phyloP scores from a whole-genome alignment of 768 basidiomycete genomes.

The Auricularia auricula-judae region DNA sequence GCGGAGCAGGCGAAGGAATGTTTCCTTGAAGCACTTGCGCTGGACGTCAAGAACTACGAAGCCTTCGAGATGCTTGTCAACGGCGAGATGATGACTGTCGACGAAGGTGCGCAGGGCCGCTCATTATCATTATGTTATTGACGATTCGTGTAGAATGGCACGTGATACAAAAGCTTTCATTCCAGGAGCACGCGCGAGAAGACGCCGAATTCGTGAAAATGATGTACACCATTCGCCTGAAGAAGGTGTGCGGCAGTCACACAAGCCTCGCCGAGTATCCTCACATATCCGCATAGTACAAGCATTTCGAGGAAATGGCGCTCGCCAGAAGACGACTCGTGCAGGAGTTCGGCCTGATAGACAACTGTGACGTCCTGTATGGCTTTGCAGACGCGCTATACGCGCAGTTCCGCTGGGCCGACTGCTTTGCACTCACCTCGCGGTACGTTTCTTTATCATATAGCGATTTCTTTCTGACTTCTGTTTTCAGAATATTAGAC shows the following conservation, averaged over 20 bases:
- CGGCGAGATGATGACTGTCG: slow-evolving; percentile 91
- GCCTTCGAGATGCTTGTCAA: slow-evolving; percentile 83
- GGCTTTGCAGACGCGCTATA: slow-evolving; percentile 88
- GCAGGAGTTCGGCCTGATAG: slow-evolving; percentile 71
- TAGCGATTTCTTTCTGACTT: not conserved
- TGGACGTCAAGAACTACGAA: slow-evolving; percentile 97
- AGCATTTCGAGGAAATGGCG: slow-evolving; percentile 72
- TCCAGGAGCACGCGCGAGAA: slow-evolving; percentile 70
- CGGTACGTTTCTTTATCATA: slow-evolving; percentile 33
- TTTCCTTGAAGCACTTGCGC: slow-evolving; percentile 88
- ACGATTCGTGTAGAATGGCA: slow-evolving; percentile 71
- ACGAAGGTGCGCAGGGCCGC: slow-evolving; percentile 56
- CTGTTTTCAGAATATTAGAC: slow-evolving; percentile 60
- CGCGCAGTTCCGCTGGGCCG: slow-evolving; percentile 82
- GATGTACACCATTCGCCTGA: slow-evolving; percentile 83
- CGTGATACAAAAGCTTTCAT: slow-evolving; percentile 78
- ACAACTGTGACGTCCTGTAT: slow-evolving; percentile 88
- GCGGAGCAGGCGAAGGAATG: slow-evolving; percentile 86
- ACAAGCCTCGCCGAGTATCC: too few relatives aligned
- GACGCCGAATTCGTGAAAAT: slow-evolving; percentile 87
- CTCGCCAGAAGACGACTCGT: slow-evolving; percentile 68
- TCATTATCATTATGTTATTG: not conserved
- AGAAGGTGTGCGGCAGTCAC: slow-evolving; percentile 66
- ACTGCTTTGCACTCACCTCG: slow-evolving; percentile 82
- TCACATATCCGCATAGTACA: slow-evolving; percentile 45